Base-by-base conservation (phyloP, 108 stramenopile genomes). In the Asterionellopsis glacialis region DNA sequence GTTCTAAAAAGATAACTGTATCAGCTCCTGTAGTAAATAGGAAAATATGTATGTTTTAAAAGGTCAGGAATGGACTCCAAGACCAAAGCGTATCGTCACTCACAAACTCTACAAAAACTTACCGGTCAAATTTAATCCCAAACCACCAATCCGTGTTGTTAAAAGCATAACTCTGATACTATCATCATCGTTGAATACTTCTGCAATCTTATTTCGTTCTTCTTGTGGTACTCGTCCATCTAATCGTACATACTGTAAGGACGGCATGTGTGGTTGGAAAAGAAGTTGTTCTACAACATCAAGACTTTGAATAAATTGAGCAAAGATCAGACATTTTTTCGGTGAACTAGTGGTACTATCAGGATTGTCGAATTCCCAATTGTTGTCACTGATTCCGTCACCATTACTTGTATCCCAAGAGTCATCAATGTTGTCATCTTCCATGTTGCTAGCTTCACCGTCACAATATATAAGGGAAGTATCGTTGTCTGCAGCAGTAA, bases 121-220 rank as follows among this genome's bases (percentile, higher is more conserved):
- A 79, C 84, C 87, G 48, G 89, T 91, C 33, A 95, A 55, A 62
- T 88, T 95, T 33, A 95, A 68, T 13, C 94, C 94, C 21, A 93
- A 66, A 0, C 85, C 84, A 39, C 91, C 94, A 45, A 92, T 81
- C 51, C 82, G 69, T 1, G 94, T 93, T 15, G 91, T 93, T 42
- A 93, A 83, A 6, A 95, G 72, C 45, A 90, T 50, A 39, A 91
- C 75, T 47, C 74, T 76, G 39, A 91, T 71, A 47, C 58, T 64
- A 0, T 61, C 57, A 68, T 93, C 88, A 16, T 47, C 43, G 59
- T 95, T 92, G 65, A 95, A 95, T 0, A 47, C 51, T 10, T 96
- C 90, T 5, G 87, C 86, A 61, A 90, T 75, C 6, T 49, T 27
- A 39, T 44, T 55, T 10, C 93, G 71, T 57, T 89, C 68, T 13